Evolutionary conservation across 2,329 filamentous ascomycete species (phyloP), one percentile per base, ranked within the genome.

Genomic region (Colletotrichum limetticola): DNA sequence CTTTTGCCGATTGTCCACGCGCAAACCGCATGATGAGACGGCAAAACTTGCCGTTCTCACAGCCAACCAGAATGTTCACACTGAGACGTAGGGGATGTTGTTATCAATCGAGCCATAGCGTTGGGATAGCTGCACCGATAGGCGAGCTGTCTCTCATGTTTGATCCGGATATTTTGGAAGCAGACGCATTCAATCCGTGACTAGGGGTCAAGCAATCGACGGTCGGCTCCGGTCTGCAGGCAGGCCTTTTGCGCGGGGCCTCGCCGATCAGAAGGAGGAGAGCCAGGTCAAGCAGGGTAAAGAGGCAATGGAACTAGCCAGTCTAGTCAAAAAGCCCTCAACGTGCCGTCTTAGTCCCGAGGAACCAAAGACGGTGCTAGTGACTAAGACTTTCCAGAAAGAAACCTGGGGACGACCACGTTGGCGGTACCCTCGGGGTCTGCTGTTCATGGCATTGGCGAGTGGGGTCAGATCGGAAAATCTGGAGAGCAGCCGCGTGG

Each of bases 401-500:
- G 55, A 57, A 61, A 42, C 24, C 46, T 53, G 32, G 67, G 67
- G 65, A 49, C 16, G 56, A 73, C 71, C 71, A 62, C 35, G 46
- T 71, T 66, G 66, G 66, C 56, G 71, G 71, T 71, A 73, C 68
- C 55, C 67, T 58, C 28, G 35, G 70, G 52, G 46, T 42, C 42
- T 70, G 70, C 32, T 72, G 22, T 69, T 60, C 55, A n/a, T 70
- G 66, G 60, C 56, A 49, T 32, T 37, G 46, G 22, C 22, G 19
- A n/a, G 66, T 66, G 71, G 71, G 67, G 66, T 42, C 49, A 56
- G 56, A 66, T 57, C 22, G 46, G 55, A 62, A 49, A 71, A 66
- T 66, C 66, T 71, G 71, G 66, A 72, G 71, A 66, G 60, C 55
- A 70, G 64, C 69, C 32, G 57, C 28, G 22, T 65, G 60, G 70